Evolutionary conservation across 2,329 filamentous ascomycete species (phyloP).

Genomic region (Pseudogymnoascus sp.): DNA sequence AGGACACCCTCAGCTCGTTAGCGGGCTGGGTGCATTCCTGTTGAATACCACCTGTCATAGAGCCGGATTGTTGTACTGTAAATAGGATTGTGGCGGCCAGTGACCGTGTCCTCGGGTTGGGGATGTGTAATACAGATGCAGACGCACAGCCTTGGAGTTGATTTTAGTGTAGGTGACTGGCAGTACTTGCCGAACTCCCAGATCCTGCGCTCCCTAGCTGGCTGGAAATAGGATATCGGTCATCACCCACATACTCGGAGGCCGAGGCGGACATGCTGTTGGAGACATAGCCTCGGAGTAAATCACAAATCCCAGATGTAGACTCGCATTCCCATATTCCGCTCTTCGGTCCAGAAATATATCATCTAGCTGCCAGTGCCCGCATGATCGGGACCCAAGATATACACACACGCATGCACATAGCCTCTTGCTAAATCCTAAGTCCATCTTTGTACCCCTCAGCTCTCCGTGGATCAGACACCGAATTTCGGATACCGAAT

Average conservation of each 20-base stretch:
- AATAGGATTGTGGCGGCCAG: not conserved
- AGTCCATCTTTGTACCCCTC: not conserved
- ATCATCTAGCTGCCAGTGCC: not conserved
- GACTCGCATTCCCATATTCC: not conserved
- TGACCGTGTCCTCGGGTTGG: not conserved
- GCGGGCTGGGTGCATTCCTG: not conserved
- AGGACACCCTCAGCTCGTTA: not conserved
- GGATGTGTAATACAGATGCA: not conserved
- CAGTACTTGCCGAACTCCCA: not conserved
- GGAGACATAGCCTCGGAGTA: not conserved
- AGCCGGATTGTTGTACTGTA: not conserved
- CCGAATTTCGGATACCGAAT: not conserved
- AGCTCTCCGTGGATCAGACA: not conserved
- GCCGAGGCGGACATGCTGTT: not conserved
- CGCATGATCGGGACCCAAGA: not conserved
- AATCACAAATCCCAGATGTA: not conserved
- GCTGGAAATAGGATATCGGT: not conserved
- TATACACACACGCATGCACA: not conserved
- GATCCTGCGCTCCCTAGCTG: not conserved
- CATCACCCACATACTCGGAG: not conserved
- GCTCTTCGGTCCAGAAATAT: not conserved
- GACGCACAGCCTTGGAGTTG: not conserved
- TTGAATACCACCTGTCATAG: not conserved
- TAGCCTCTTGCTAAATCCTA: not conserved
- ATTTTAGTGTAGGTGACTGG: not conserved